Percentiles rank a stretch among this genome's conserved stretches.
These are phyloP conservation scores for Fusarium sp. DNA, from an alignment of 2,329 filamentous ascomycete genomes.

Conservation along the genomic window DNA sequence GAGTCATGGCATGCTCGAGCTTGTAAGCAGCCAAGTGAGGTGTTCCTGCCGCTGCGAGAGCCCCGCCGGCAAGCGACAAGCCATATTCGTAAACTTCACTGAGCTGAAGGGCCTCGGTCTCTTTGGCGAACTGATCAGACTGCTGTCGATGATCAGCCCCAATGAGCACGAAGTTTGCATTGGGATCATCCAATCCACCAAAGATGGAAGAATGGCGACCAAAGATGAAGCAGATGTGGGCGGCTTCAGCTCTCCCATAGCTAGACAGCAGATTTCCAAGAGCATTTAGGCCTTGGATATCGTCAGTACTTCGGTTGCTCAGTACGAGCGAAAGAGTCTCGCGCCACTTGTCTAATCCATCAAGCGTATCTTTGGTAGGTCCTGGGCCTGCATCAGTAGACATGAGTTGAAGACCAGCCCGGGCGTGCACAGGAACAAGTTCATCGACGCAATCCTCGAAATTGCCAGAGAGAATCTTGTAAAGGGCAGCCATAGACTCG, in stretches of 20 bases:
- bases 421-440: constrained; percentile 90
- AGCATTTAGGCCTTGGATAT: constrained; percentile 80
- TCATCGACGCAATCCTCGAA: constrained; percentile 95
- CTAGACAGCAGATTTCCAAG: constrained; percentile 84
- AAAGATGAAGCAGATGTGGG: constrained; percentile 94
- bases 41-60: constrained; percentile 65
- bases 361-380: constrained; percentile 76
- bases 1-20: constrained; percentile 82
- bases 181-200: constrained; percentile 84
- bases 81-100: constrained; percentile 97
- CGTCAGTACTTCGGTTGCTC: constrained; percentile 86
- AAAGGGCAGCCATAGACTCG: constrained; percentile 89
- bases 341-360: constrained; percentile 92
- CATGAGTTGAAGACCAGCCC: constrained; percentile 91
- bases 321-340: constrained; percentile 89
- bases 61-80: constrained; percentile 73
- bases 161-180: constrained; percentile 82
- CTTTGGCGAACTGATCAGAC: constrained; percentile 77
- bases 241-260: constrained; percentile 90
- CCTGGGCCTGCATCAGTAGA: constrained; percentile 74
- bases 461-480: constrained; percentile 94
- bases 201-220: constrained; percentile 77
- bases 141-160: constrained; percentile 83
- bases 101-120: constrained; percentile 89
- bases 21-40: constrained; percentile 94